phyloP scores from a whole-genome alignment of 805 yeast genomes.

The Candida andamanensis region DNA sequence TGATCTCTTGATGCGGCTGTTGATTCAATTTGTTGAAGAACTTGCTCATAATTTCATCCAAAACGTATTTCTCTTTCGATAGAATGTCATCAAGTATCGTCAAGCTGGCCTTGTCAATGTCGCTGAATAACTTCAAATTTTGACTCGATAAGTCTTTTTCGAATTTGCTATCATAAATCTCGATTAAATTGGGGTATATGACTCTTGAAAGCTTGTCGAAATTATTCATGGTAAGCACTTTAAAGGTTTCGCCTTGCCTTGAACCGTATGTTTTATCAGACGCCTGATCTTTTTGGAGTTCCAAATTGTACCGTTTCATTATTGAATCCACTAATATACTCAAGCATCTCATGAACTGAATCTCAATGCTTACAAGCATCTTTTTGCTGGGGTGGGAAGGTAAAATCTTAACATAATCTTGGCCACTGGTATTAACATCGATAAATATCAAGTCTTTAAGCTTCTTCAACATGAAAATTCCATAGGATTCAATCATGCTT shows the following conservation, averaged over 20 bases:
- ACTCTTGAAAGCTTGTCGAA: constrained; percentile 30
- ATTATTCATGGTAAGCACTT: constrained; percentile 41
- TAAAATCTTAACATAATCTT: constrained; percentile 23
- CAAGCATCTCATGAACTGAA: constrained; percentile 41
- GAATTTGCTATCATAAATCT: constrained; percentile 29
- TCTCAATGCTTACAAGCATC: constrained; percentile 36
- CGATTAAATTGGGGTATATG: constrained; percentile 27
- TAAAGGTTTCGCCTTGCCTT: constrained; percentile 30
- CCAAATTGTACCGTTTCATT: constrained; percentile 33
- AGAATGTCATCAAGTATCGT: constrained; percentile 38
- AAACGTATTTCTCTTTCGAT: constrained; percentile 30
- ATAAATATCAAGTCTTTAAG: constrained; percentile 22
- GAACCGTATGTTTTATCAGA: constrained; percentile 14
- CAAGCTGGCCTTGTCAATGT: constrained; percentile 35
- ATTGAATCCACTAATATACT: constrained; percentile 37
- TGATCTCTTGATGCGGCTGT: constrained; percentile 10
- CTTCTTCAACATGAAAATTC: constrained; percentile 27
- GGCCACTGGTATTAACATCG: constrained; percentile 13
- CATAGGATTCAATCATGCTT: constrained; percentile 32
- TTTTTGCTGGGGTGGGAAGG: constrained; percentile 36
- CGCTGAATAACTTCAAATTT: constrained; percentile 35
- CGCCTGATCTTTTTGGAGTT: constrained; percentile 11
- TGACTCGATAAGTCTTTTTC: constrained; percentile 32
- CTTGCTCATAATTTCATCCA: constrained; percentile 23
- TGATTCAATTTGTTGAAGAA: constrained; percentile 16